Evolutionary conservation across 1,284 basidiomycete species (phyloP).

Genomic region (Sparassis latifolia): DNA sequence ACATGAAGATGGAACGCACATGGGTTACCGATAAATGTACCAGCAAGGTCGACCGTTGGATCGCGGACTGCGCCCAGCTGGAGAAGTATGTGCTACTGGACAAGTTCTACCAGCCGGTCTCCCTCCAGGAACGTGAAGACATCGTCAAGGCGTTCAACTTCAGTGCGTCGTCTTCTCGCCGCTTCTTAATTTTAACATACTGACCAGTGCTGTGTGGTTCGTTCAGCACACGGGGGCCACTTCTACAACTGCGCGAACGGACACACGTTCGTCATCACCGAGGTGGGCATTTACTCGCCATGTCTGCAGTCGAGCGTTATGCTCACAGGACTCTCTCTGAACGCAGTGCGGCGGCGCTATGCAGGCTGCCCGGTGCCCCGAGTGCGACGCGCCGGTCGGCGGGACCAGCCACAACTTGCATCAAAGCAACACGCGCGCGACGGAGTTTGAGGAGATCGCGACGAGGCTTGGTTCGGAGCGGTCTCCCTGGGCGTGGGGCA

Average conservation of each 20-base stretch:
- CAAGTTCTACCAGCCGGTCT: slow-evolving; percentile 35
- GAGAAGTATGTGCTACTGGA: no score
- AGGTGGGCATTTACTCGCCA: slow-evolving; percentile 12
- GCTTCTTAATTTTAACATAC: background rate
- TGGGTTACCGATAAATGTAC: no score
- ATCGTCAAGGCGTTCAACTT: slow-evolving; percentile 42
- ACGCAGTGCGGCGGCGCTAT: slow-evolving; percentile 49
- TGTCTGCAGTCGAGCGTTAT: background rate
- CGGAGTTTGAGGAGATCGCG: slow-evolving; percentile 40
- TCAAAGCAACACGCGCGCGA: slow-evolving; percentile 33
- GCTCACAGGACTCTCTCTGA: background rate
- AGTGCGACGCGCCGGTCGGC: slow-evolving; percentile 48
- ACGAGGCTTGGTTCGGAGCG: slow-evolving; percentile 8
- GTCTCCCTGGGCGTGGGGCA: slow-evolving; percentile 9
- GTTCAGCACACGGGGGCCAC: slow-evolving; percentile 40
- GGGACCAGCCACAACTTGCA: slow-evolving; percentile 35
- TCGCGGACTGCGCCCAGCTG: no score
- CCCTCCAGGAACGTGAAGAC: slow-evolving; percentile 39
- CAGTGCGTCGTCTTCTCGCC: slow-evolving; percentile 25
- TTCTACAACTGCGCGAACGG: slow-evolving; percentile 25
- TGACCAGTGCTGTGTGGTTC: background rate
- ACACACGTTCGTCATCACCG: slow-evolving; percentile 20
- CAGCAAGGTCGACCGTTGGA: no score
- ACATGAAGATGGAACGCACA: no score
- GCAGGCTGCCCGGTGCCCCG: slow-evolving; percentile 38